These are phyloP conservation scores for Jamesozyma gamospora DNA, from an alignment of 805 yeast species.

Conservation along the genomic window DNA sequence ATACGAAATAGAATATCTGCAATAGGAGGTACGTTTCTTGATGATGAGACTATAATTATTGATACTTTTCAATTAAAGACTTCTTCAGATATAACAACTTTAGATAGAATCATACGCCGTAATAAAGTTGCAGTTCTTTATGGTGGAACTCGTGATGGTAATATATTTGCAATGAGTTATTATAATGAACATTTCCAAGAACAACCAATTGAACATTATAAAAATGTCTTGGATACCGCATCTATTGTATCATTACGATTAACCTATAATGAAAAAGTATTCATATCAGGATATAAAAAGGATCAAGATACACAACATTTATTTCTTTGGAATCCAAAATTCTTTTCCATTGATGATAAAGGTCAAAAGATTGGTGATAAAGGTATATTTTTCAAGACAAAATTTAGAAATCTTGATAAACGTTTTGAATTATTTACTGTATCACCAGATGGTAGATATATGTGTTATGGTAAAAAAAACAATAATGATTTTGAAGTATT, in stretches of 20 bases:
- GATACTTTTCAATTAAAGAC: background rate
- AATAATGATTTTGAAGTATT: constrained; percentile 18
- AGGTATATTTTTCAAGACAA: constrained; percentile 8
- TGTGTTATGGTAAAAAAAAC: constrained; percentile 17
- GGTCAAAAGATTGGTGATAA: background rate
- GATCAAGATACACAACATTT: background rate
- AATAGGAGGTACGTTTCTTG: too few relatives aligned
- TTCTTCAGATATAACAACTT: background rate
- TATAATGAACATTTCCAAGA: background rate
- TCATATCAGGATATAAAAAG: constrained; percentile 1
- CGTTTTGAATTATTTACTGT: constrained; percentile 13
- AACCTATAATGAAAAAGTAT: constrained; percentile 2
- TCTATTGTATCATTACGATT: constrained; percentile 6
- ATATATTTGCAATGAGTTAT: background rate
- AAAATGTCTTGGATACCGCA: background rate
- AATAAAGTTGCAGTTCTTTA: constrained; percentile 1
- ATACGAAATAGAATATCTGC: too few relatives aligned
- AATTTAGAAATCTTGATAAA: constrained; percentile 12
- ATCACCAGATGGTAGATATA: constrained; percentile 12
- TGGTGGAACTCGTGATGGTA: constrained; percentile 5
- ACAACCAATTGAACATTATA: background rate
- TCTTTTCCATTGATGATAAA: background rate
- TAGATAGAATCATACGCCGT: background rate
- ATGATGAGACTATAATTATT: background rate
- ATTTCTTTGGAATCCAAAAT: constrained; percentile 1